Base-by-base conservation (phyloP, 2,329 filamentous ascomycete genomes). In the Aspergillus fijiensis region DNA sequence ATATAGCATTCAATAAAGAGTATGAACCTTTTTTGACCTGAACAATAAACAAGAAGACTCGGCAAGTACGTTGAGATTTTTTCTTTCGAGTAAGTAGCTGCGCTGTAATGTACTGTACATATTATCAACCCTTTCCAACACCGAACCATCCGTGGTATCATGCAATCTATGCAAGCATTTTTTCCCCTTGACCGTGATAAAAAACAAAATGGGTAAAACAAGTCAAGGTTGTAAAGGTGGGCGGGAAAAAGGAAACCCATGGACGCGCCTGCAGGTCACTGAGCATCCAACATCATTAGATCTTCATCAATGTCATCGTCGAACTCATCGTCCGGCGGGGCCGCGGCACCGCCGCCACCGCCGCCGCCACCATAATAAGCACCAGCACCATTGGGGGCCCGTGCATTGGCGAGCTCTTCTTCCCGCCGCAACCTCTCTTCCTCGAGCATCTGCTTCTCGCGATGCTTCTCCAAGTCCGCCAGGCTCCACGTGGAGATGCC, bases 401-500 rank as follows among this genome's bases (percentile, higher is more conserved):
- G 62, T n/a, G 64, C 72, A 66, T 70, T 68, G 52, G 60, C 67
- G 25, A 70, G 65, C 51, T 66, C 72, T 65, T 90, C 39, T 16
- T 45, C 64, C 80, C 88, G 85, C 60, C 81, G 80, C 67, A 90
- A 87, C 57, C 83, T 84, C 66, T 91, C 88, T 63, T 87, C 80
- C 61, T 90, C 89, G 67, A 86, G 80, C 76, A 90, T 91, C 73
- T 87, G 85, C 80, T 96, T 89, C 50, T 71, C 72, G 23, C 75
- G 72, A 77, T 96, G 89, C 53, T 80, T 82, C 76, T 89, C 85
- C 55, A 98, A 77, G 70, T 98, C 92, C 60, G 86, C 84, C 47
- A 91, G 79, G 60, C 89, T 92, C 95, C 95, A 99, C 10, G 91
- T 96, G 69, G 91, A 95, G 70, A 97, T 91, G 0, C 94, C 95